phyloP scores from a whole-genome alignment of 2,329 filamentous ascomycete species.

The Magnaporthales sp. region DNA sequence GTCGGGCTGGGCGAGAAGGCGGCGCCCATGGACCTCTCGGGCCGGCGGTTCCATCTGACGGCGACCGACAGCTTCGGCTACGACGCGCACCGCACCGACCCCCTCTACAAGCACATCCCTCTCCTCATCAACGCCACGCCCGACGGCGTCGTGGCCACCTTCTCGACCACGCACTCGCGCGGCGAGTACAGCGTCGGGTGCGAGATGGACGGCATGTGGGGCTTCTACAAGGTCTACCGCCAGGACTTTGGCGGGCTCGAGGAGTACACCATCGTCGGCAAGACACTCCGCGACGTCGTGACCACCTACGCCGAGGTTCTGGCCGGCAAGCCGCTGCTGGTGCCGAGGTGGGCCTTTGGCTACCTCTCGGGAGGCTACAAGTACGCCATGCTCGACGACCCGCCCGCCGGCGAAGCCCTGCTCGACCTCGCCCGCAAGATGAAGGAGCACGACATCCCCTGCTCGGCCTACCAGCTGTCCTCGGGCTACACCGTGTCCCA shows the following conservation, averaged over 20 bases:
- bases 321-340: slow-evolving; percentile 58
- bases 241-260: slow-evolving; percentile 66
- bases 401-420: slow-evolving; percentile 47
- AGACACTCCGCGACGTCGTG: slow-evolving; percentile 58
- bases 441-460: slow-evolving; percentile 57
- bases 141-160: slow-evolving; percentile 54
- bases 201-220: slow-evolving; percentile 71
- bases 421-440: slow-evolving; percentile 53
- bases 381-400: slow-evolving; percentile 40
- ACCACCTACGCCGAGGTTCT: slow-evolving; percentile 53
- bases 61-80: slow-evolving; percentile 69
- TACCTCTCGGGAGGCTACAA: slow-evolving; percentile 60
- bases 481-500: slow-evolving; percentile 65
- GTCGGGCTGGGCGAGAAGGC: slow-evolving; percentile 65
- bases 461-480: slow-evolving; percentile 64
- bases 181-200: slow-evolving; percentile 59
- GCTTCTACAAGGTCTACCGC: slow-evolving; percentile 64
- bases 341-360: slow-evolving; percentile 64
- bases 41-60: slow-evolving; percentile 55
- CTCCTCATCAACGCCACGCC: slow-evolving; percentile 61
- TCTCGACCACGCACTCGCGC: slow-evolving; percentile 57
- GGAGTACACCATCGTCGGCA: slow-evolving; percentile 60
- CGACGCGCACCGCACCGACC: slow-evolving; percentile 61
- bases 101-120: slow-evolving; percentile 69
- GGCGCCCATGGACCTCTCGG: slow-evolving; percentile 63